These are phyloP conservation scores for Yamadazyma taylorii DNA, from an alignment of 1,139 yeast genomes.

Conservation along the genomic window DNA sequence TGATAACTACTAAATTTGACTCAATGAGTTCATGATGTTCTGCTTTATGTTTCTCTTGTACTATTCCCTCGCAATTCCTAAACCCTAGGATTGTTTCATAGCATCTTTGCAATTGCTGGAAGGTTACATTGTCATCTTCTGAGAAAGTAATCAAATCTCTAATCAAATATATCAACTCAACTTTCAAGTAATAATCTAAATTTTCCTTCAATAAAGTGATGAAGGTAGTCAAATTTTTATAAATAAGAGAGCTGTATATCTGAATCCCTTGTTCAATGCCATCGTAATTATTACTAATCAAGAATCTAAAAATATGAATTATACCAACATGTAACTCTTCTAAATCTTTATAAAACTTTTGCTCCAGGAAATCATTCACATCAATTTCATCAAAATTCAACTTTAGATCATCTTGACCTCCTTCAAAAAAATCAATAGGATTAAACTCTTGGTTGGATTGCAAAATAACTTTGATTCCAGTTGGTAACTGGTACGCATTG, in stretches of 20 bases:
- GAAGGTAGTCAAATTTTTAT: constrained; percentile 5
- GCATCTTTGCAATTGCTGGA: constrained; percentile 2
- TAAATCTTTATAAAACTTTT: constrained; percentile 7
- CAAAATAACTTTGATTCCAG: constrained; percentile 4
- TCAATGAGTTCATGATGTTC: background rate
- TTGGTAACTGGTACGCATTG: background rate
- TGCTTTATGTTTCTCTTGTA: background rate
- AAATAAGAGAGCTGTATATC: constrained; percentile 3
- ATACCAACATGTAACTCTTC: constrained; percentile 2
- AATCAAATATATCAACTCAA: constrained; percentile 10
- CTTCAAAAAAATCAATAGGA: constrained; percentile 10
- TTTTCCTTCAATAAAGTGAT: constrained; percentile 1
- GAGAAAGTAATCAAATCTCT: constrained; percentile 15
- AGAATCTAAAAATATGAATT: constrained; percentile 9
- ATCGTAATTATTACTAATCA: constrained; percentile 12
- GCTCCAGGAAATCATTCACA: constrained; percentile 6
- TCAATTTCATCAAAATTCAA: constrained; percentile 6
- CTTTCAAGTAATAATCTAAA: background rate
- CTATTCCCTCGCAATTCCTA: background rate
- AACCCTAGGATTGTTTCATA: constrained; percentile 5
- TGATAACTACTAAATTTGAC: constrained; percentile 4
- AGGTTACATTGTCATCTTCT: constrained; percentile 7
- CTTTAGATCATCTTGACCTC: background rate
- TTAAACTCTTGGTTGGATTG: constrained; percentile 5
- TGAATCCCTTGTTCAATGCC: constrained; percentile 9